Conservation (phyloP, 192 early-diverging fungal species). For the Neocallimastix lanati region DNA sequence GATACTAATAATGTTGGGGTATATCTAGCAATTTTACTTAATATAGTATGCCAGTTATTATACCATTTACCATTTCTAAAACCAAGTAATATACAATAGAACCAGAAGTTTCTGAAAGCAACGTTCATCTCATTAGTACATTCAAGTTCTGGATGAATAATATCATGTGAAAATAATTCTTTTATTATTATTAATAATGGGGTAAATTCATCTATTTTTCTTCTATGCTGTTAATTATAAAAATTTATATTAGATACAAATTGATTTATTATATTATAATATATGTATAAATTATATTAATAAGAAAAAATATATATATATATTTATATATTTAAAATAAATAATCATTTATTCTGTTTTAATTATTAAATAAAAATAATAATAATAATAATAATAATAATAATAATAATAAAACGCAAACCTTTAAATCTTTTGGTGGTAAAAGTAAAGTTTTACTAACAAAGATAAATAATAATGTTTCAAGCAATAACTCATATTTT, state of each 20-base stretch:
- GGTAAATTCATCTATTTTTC: conserved; percentile 10
- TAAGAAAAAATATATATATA: too few relatives aligned
- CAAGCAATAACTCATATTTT: not conserved
- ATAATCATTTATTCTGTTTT: too few relatives aligned
- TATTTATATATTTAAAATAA: too few relatives aligned
- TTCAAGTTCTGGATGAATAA: conserved; percentile 24
- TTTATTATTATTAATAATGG: not conserved
- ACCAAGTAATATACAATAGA: conserved; percentile 62
- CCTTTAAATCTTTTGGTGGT: not conserved
- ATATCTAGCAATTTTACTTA: conserved; percentile 57
- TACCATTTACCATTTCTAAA: conserved; percentile 58
- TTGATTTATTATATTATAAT: too few relatives aligned
- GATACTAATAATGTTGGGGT: conserved; percentile 61
- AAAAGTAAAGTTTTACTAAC: not conserved
- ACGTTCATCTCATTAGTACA: conserved; percentile 9
- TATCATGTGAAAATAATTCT: not conserved
- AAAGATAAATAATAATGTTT: not conserved
- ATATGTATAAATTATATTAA: too few relatives aligned
- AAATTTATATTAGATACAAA: too few relatives aligned
- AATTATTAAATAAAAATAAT: too few relatives aligned
- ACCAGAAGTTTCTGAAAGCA: conserved; percentile 76
- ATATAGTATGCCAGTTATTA: conserved; percentile 48
- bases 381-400: too few relatives aligned
- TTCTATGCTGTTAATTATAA: conserved; percentile 12
- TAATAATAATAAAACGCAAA: too few relatives aligned